Percentiles rank a stretch among this genome's conserved stretches.
Conservation (phyloP, 139 green algal species). For the Astrephomene gubernaculifera region DNA sequence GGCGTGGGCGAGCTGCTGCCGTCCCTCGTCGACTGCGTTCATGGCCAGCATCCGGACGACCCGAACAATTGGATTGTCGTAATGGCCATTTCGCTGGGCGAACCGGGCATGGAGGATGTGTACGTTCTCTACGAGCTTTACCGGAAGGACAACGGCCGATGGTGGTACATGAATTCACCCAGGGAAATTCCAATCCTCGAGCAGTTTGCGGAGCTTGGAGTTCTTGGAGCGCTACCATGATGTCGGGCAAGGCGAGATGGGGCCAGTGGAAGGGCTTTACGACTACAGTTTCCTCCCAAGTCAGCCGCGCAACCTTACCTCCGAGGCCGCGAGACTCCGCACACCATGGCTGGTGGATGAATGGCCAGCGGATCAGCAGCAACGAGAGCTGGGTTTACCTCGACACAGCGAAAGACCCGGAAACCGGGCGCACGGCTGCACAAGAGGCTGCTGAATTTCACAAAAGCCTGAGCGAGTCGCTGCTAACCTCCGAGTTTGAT, state of each 20-base stretch:
- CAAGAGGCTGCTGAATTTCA: not conserved
- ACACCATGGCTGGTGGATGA: constrained; percentile 12
- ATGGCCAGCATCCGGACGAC: constrained; percentile 8
- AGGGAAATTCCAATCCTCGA: not conserved
- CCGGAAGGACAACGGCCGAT: constrained; percentile 37
- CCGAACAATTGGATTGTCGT: constrained; percentile 18
- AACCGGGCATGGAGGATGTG: not conserved
- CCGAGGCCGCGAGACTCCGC: not conserved
- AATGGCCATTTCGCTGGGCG: not conserved
- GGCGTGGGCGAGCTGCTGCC: not conserved
- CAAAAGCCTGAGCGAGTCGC: not conserved
- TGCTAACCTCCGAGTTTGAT: not conserved
- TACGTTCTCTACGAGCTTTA: constrained; percentile 16
- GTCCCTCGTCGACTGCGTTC: not conserved
- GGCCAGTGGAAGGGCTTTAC: not conserved
- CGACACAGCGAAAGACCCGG: constrained; percentile 18
- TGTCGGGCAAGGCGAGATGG: not conserved
- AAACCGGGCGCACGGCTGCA: constrained; percentile 26
- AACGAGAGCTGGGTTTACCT: constrained; percentile 31
- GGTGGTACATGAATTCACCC: constrained; percentile 16
- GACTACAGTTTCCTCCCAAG: not conserved
- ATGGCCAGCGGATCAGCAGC: not conserved
- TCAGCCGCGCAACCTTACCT: not conserved
- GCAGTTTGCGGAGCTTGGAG: constrained; percentile 18
- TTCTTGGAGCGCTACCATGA: constrained; percentile 16